Conservation (phyloP, 441 rosid genomes). For the Gossypium schwendimanii region DNA sequence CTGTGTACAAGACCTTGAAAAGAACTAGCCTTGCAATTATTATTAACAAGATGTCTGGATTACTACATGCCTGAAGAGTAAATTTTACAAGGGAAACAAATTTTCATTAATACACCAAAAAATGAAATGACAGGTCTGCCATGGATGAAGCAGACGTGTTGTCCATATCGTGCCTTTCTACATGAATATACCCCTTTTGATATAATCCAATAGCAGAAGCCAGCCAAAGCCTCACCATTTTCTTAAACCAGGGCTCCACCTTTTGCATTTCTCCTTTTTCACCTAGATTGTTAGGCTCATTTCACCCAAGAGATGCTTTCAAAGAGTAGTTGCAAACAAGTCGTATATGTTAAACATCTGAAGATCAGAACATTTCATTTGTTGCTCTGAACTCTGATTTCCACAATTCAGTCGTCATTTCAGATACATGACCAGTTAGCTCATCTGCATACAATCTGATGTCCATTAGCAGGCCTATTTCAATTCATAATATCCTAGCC, state of each 20-base stretch:
- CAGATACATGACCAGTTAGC: background rate
- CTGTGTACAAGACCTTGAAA: background rate
- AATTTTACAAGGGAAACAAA: background rate
- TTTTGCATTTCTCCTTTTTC: background rate
- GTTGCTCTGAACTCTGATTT: background rate
- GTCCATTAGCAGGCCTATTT: background rate
- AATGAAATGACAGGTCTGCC: slow-evolving; percentile 14
- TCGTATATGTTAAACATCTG: background rate
- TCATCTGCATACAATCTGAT: background rate
- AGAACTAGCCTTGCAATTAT: background rate
- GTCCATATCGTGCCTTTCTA: slow-evolving; percentile 14
- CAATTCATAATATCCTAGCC: too few relatives aligned
- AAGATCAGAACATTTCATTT: background rate
- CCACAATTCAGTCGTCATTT: background rate
- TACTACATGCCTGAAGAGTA: background rate
- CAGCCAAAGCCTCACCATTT: slow-evolving; percentile 20
- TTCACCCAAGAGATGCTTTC: slow-evolving; percentile 13
- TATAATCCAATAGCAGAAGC: slow-evolving; percentile 5
- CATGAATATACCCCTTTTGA: slow-evolving; percentile 1
- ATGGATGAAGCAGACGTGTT: slow-evolving; percentile 16
- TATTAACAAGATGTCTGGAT: background rate
- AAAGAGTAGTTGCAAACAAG: slow-evolving; percentile 7
- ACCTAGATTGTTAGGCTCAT: slow-evolving; percentile 9
- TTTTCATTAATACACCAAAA: background rate
- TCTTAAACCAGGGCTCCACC: background rate